Evolutionary conservation across 768 basidiomycete species (phyloP), one percentile per base, ranked within the genome.

Genomic region (Pleurotus pulmonarius): DNA sequence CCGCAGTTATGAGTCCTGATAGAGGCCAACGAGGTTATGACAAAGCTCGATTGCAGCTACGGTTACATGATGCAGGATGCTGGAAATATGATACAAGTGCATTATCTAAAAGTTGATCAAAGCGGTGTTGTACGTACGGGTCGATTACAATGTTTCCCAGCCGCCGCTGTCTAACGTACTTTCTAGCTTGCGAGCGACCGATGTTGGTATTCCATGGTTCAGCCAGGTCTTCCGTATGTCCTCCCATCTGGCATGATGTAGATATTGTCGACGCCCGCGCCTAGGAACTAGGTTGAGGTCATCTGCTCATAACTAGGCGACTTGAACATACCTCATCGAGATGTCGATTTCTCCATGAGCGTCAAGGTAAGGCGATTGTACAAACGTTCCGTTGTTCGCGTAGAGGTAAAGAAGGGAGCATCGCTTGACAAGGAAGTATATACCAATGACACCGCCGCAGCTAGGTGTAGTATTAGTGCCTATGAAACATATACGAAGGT

Each of bases 141-240:
- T 44, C 20, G 41, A 20, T 72, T 69, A 95, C 48, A 96, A 69
- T 57, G 87, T 89, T 65, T 92, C 90, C 95, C 94, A 98, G 18
- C 94, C 94, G n/a, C 95, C 93, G 26, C 81, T 86, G 67, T 97
- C 95, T 13, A 92, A 79, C 12, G 84, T 85, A 60, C 90, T 82
- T 67, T 98, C 96, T 57, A 98, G 65, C 67, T 91, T 92, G 49
- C 97, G 79, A 3, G 97, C 92, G 20, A 96, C 88, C 38, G 91
- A 75, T 2, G 91, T 95, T 2, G 96, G 93, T 45, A 98, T 88
- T 9, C 87, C 86, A 58, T 98, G 94, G 52, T 81, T 83, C 25
- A 98, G 77, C 97, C 97, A 99, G 0, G 81, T 83, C 73, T 88
- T 92, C 25, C 95, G 83, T 39, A 96, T 78, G 54, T 98, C 96